Evolutionary conservation across 73 alveolate species (phyloP), one percentile per base, ranked within the genome.

Genomic region (Paramecium pentaurelia): DNA sequence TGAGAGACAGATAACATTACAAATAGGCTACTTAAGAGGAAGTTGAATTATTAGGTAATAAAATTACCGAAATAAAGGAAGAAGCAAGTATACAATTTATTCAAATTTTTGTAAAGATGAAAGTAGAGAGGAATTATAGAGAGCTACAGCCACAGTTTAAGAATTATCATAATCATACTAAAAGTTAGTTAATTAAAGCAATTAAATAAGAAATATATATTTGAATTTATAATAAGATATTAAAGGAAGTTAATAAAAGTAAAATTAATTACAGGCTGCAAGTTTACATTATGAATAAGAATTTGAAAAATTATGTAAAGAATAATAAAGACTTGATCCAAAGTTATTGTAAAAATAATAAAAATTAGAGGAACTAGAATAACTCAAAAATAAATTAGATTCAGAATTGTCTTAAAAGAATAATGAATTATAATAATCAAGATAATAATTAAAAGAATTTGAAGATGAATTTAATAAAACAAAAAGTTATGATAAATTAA

Each of bases 401-500:
- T 8, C 3, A n/a, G 91, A 80, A 49, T 22, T 80, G 14, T 22
- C 32, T 12, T 80, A 42, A 9, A 42, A 80, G 18, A 80, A 42
- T 45, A 32, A 80, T 32, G 71, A 32, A 49, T 80, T 80, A 25
- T 16, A 80, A 25, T 25, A 80, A n/a, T 27, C 71, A 10, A 80
- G 91, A 47, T 8, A 11, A 0, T 34, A 22, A 27, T 25, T 80
- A 25, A 80, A 80, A 47, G 47, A 80, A 11, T 40, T 36, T 32
- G 91, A 80, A 49, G 91, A 80, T 80, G 91, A 80, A 28, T 45
- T 44, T 27, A 47, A 40, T 25, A 80, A 47, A 27, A 80, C 91
- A 1, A 80, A 80, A 25, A 80, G 58, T 44, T 45, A 25, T 80
- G 91, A 80, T 22, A 80, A 80, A 80, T 44, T 44, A 42, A 80